Percentiles rank a stretch among this genome's conserved stretches.
These are phyloP conservation scores for Plasmodium billcollinsi DNA, from an alignment of 169 alveolate species.

Conservation along the genomic window DNA sequence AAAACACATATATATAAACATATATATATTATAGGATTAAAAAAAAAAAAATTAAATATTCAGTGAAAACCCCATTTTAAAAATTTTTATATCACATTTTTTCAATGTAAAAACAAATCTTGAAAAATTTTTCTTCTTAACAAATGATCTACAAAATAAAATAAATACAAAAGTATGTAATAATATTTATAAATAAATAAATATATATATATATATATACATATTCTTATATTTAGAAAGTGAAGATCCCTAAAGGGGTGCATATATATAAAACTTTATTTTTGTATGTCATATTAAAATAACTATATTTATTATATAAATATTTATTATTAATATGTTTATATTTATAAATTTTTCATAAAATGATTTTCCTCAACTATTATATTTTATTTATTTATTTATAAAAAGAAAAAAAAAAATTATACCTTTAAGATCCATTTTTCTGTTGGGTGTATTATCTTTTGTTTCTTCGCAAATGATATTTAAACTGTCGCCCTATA, in stretches of 20 bases:
- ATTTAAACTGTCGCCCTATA: constrained; percentile 55
- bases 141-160: constrained; percentile 45
- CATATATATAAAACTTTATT: no score
- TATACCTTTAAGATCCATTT: constrained; percentile 68
- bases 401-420: no score
- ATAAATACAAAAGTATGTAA: constrained; percentile 1
- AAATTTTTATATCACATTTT: background rate
- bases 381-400: no score
- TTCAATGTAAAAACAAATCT: constrained; percentile 22
- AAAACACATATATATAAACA: background rate
- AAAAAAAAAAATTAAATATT: constrained; percentile 9
- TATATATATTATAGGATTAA: background rate
- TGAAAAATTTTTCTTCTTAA: constrained; percentile 62
- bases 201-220: no score
- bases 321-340: no score
- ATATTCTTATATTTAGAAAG: no score
- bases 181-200: no score
- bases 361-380: no score
- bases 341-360: no score
- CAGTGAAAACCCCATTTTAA: background rate
- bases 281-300: no score
- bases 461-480: constrained; percentile 58
- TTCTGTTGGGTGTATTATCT: constrained; percentile 50
- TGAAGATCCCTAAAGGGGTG: no score
- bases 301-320: no score